phyloP scores from a whole-genome alignment of 2,329 filamentous ascomycete species.

The Graphiopsis chlorocephala region DNA sequence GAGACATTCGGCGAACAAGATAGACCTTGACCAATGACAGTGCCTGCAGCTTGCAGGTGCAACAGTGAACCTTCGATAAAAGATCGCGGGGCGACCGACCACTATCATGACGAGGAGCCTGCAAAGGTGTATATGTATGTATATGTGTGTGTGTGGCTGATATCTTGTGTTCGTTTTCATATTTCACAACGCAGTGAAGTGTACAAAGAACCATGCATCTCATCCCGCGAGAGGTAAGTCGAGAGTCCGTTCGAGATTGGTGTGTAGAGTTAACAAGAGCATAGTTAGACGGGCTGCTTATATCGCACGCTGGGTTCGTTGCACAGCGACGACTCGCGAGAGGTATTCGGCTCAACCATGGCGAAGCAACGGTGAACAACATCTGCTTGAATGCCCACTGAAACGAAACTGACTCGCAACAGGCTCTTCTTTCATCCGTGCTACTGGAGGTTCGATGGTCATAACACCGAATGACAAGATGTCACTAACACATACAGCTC shows the following conservation, averaged over 20 bases:
- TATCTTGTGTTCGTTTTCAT: neutral
- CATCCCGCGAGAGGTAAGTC: slow-evolving; percentile 1
- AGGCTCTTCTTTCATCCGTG: slow-evolving; percentile 7
- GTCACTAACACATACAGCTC: slow-evolving; percentile 64
- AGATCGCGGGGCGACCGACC: neutral
- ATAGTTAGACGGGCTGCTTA: slow-evolving; percentile 92
- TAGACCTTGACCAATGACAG: neutral
- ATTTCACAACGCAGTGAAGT: neutral
- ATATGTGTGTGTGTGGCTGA: too few species aligned
- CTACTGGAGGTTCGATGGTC: neutral
- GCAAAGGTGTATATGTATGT: neutral
- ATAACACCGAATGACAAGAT: slow-evolving; percentile 70
- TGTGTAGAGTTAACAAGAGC: neutral
- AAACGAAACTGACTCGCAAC: neutral
- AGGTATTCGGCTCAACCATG: slow-evolving; percentile 84
- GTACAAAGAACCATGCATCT: neutral
- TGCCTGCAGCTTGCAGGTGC: neutral
- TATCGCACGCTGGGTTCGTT: slow-evolving; percentile 81
- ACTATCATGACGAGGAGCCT: neutral
- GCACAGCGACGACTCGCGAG: slow-evolving; percentile 85
- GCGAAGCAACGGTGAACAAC: slow-evolving; percentile 60
- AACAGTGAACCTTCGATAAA: neutral
- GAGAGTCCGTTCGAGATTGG: neutral
- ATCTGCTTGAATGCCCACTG: neutral
- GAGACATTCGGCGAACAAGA: neutral